phyloP scores from a whole-genome alignment of 192 early-diverging fungal species.

The Radiomyces spectabilis region DNA sequence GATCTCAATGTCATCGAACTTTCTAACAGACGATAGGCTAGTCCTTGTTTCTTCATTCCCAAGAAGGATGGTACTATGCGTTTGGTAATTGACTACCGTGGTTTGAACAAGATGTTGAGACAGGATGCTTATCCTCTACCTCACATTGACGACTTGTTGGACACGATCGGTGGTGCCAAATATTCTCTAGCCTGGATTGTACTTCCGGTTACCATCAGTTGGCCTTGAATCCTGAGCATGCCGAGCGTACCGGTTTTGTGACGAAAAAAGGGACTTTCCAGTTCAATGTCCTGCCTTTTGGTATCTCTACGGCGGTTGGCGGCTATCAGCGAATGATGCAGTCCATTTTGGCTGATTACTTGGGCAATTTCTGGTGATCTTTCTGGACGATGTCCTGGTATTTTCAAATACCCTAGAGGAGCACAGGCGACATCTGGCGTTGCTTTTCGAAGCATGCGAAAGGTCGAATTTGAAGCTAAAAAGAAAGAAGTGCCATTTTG shows the following conservation, averaged over 20 bases:
- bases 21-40: background rate
- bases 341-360: too few species aligned
- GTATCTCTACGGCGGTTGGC: background rate
- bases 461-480: too few species aligned
- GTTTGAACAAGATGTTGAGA: conserved; percentile 33
- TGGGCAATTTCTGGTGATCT: background rate
- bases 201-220: background rate
- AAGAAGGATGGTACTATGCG: background rate
- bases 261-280: background rate
- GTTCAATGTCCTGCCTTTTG: background rate
- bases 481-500: too few species aligned
- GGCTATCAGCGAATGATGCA: background rate
- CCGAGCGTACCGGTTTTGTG: background rate
- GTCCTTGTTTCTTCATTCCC: background rate
- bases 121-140: conserved; percentile 44
- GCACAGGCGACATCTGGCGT: background rate
- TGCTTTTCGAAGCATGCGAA: background rate
- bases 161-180: conserved; percentile 8
- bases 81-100: background rate
- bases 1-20: background rate
- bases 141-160: conserved; percentile 37
- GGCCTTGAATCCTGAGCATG: background rate
- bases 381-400: background rate
- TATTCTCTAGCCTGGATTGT: conserved; percentile 33
- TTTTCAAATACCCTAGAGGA: conserved; percentile 5